Evolutionary conservation across 176 grass and related monocot genomes (phyloP), one percentile per base, ranked within the genome.

Genomic region (Oryza brachyantha): DNA sequence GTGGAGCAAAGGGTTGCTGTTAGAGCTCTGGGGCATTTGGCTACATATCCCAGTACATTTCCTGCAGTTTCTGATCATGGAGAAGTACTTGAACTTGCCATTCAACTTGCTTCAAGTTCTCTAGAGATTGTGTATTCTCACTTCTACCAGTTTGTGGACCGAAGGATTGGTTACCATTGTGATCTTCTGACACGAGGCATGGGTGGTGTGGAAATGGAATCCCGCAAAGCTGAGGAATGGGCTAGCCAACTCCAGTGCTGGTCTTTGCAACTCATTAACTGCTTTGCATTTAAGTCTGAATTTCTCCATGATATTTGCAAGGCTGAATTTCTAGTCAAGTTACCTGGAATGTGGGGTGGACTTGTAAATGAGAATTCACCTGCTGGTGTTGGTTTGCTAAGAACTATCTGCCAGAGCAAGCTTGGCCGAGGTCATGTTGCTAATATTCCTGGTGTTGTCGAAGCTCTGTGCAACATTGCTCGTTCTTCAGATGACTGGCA

Each of bases 401-500:
- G 96, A 75, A 99, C 96, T 77, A 91, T 99, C 66, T 95, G 96
- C 79, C 96, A 99, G 37, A 91, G 89, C 79, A 95, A 90, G 75
- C 70, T 95, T 64, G 96, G 96, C 14, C 81, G 92, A 68, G 88
- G 81, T 66, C 83, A 91, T 69, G 90, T 99, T 77, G 90, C 92
- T 73, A 92, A 84, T 72, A 89, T 91, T 82, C 28, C 90, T 81
- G 86, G 75, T 87, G 79, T 87, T 59, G 83, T 95, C 22, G 96
- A 99, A 26, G 84, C 96, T 74, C 77, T 99, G 40, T 99, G 96
- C 76, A 99, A 99, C 83, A 99, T 99, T 73, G 96, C 96, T 43
- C 83, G 90, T 12, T 99, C 96, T 73, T 95, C 96, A 68, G 96
- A 99, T 95, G 96, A 99, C 77, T 99, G 96, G 96, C 96, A 99